Evolutionary conservation across 345 rosid species (phyloP).

Genomic region (Acer saccharum): DNA sequence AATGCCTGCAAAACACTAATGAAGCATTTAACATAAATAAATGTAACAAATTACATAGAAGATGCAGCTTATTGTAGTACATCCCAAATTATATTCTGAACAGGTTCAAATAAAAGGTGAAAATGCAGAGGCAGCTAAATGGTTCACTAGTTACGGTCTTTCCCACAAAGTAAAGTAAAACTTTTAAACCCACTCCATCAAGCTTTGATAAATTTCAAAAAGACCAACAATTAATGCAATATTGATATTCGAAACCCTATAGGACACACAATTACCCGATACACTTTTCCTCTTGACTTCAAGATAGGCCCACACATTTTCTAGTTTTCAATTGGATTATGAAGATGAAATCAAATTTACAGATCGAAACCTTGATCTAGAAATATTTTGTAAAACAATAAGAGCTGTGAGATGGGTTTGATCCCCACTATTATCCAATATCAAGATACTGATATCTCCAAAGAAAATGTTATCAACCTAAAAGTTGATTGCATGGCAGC

Average conservation of each 20-base stretch:
- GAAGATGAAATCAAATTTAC: neutral
- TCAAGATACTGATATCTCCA: neutral
- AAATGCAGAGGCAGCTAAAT: neutral
- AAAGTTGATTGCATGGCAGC: neutral
- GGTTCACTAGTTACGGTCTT: constrained; percentile 5
- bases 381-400: neutral
- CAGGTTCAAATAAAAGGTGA: neutral
- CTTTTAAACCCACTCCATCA: neutral
- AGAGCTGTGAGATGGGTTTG: neutral
- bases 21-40: constrained; percentile 27
- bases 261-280: neutral
- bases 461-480: neutral
- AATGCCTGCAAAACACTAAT: constrained; percentile 68
- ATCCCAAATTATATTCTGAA: constrained; percentile 7
- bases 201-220: neutral
- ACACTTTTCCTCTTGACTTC: too few relatives aligned
- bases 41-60: constrained; percentile 2
- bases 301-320: neutral
- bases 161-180: neutral
- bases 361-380: neutral
- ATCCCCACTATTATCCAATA: neutral
- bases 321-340: neutral
- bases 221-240: neutral
- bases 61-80: neutral
- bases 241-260: neutral